Conservation (phyloP, 257 asterid species). For the Striga asiatica region DNA sequence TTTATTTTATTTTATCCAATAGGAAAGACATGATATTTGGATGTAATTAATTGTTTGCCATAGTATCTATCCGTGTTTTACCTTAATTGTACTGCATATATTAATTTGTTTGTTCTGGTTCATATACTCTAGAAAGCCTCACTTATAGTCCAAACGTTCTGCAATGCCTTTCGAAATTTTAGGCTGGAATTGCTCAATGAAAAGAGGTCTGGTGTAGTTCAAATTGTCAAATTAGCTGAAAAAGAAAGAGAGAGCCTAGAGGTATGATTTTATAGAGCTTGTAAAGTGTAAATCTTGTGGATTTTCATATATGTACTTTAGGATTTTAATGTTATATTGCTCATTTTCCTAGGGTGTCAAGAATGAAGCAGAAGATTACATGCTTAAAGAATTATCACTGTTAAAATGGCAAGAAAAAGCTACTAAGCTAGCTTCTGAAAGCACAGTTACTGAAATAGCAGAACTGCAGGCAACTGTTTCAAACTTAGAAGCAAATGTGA, state of each 20-base stretch:
- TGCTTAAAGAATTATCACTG: constrained; percentile 80
- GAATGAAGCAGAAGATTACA: constrained; percentile 90
- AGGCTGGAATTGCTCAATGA: constrained; percentile 86
- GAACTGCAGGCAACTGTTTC: constrained; percentile 54
- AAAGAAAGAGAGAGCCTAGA: constrained; percentile 93
- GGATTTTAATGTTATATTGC: background rate
- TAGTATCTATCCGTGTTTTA: background rate
- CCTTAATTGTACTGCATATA: background rate
- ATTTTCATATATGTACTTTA: background rate
- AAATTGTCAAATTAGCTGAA: constrained; percentile 94
- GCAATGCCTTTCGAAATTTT: background rate
- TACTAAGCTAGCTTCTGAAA: constrained; percentile 65
- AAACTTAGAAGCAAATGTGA: constrained; percentile 57
- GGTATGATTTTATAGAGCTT: constrained; percentile 30
- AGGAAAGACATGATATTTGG: background rate
- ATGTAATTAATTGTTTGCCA: background rate
- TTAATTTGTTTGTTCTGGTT: background rate
- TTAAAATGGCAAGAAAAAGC: constrained; percentile 96
- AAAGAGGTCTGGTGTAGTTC: constrained; percentile 83
- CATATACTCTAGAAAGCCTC: background rate
- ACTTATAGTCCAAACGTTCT: background rate
- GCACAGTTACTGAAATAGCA: constrained; percentile 36
- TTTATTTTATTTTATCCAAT: no score
- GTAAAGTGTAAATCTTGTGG: background rate
- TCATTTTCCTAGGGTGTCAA: constrained; percentile 53